Evolutionary conservation across 495 filamentous ascomycete species (phyloP).

Genomic region (Penicillium arizonense): DNA sequence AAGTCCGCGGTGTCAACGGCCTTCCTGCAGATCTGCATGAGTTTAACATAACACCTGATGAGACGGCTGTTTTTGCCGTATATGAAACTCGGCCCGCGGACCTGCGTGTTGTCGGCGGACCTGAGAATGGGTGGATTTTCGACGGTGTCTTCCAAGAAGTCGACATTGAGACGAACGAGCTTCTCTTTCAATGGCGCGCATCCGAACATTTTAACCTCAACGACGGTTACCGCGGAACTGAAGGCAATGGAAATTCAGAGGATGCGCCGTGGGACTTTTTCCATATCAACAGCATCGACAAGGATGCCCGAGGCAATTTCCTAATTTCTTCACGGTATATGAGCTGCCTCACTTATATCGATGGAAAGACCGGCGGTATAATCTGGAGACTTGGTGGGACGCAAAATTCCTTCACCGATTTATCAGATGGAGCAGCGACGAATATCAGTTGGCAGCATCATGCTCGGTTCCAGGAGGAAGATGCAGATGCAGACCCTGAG

Average conservation of each 20-base stretch:
- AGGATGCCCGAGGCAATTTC: conserved; percentile 40
- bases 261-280: conserved; percentile 43
- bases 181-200: conserved; percentile 43
- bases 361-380: conserved; percentile 31
- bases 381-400: conserved; percentile 46
- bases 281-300: conserved; percentile 47
- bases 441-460: conserved; percentile 47
- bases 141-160: conserved; percentile 53
- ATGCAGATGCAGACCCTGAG: background rate
- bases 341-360: conserved; percentile 34
- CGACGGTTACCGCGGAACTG: conserved; percentile 21
- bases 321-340: conserved; percentile 44
- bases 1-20: conserved; percentile 32
- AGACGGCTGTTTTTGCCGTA: conserved; percentile 50
- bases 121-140: conserved; percentile 47
- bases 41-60: conserved; percentile 44
- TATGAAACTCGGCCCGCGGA: conserved; percentile 45
- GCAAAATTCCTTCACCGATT: conserved; percentile 39
- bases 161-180: conserved; percentile 39
- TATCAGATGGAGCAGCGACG: conserved; percentile 36
- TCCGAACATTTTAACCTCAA: conserved; percentile 36
- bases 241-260: conserved; percentile 22
- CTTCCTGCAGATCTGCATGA: conserved; percentile 42
- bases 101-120: conserved; percentile 37
- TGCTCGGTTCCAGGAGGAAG: conserved; percentile 23